These are phyloP conservation scores for Elsinoe ampelina DNA, from an alignment of 2,329 filamentous ascomycete genomes.

Conservation along the genomic window DNA sequence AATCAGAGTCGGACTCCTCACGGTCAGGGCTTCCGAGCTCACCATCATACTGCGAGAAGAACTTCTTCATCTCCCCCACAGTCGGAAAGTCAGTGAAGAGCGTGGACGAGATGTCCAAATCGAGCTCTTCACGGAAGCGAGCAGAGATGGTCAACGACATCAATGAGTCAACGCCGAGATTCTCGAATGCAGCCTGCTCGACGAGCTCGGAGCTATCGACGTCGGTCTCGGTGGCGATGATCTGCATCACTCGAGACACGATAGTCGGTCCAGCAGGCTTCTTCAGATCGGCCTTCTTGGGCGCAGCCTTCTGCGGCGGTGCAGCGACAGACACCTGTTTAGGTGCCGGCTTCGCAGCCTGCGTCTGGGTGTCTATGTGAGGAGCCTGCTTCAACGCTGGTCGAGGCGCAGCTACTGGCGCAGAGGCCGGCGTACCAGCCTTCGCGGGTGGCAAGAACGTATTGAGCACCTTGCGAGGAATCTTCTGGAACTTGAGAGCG, in stretches of 20 bases:
- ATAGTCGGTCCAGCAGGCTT: conserved; percentile 41
- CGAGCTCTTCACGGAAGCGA: conserved; percentile 52
- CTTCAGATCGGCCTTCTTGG: conserved; percentile 41
- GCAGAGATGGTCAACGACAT: conserved; percentile 53
- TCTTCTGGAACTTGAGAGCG: conserved; percentile 58
- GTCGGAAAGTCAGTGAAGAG: conserved; percentile 53
- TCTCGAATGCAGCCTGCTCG: conserved; percentile 51
- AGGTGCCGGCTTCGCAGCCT: conserved; percentile 18
- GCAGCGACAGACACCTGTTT: conserved; percentile 13
- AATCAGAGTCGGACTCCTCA: conserved; percentile 33
- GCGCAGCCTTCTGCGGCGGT: conserved; percentile 21
- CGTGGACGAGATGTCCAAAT: conserved; percentile 49
- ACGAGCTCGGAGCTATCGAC: conserved; percentile 50
- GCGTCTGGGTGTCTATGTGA: conserved; percentile 19
- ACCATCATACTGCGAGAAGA: conserved; percentile 42
- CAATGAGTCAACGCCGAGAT: conserved; percentile 53
- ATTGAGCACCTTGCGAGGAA: conserved; percentile 57
- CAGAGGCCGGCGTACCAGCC: conserved; percentile 26
- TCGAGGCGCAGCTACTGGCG: conserved; percentile 29
- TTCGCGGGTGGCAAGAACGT: conserved; percentile 54
- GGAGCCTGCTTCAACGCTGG: conserved; percentile 25
- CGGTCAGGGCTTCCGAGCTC: conserved; percentile 31
- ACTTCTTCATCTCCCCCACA: conserved; percentile 51
- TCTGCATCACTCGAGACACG: conserved; percentile 50
- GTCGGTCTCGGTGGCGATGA: conserved; percentile 58